These are phyloP conservation scores for Arthroderma uncinatum DNA, from an alignment of 2,329 filamentous ascomycete genomes.

Conservation along the genomic window DNA sequence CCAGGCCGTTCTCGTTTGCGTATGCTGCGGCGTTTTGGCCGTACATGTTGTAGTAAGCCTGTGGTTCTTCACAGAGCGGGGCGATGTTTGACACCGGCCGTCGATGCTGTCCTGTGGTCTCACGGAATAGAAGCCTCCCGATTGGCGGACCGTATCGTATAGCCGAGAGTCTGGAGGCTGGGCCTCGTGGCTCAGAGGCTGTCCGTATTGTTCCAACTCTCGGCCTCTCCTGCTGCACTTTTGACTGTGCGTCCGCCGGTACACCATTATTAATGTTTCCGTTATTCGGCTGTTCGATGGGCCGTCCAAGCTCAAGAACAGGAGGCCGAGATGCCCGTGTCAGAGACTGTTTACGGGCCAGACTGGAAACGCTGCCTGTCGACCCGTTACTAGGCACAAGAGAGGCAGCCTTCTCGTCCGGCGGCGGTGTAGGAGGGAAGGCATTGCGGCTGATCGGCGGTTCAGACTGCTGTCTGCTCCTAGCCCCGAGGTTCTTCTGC, in stretches of 20 bases:
- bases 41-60: slow-evolving; percentile 13
- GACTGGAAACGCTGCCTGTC: slow-evolving; percentile 24
- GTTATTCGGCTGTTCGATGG: slow-evolving; percentile 19
- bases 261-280: slow-evolving; percentile 39
- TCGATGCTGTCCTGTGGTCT: slow-evolving; percentile 23
- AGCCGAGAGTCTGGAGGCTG: slow-evolving; percentile 26
- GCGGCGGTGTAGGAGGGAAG: slow-evolving; percentile 96
- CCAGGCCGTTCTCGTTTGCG: slow-evolving; percentile 20
- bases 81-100: slow-evolving; percentile 25
- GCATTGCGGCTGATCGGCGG: slow-evolving; percentile 67
- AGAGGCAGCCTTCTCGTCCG: slow-evolving; percentile 57
- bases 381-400: slow-evolving; percentile 17
- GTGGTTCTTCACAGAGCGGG: slow-evolving; percentile 17
- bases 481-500: slow-evolving; percentile 68
- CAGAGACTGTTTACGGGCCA: slow-evolving; percentile 39
- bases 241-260: not conserved
- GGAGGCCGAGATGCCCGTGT: slow-evolving; percentile 38
- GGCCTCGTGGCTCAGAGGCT: slow-evolving; percentile 42
- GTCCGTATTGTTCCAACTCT: slow-evolving; percentile 40
- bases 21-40: slow-evolving; percentile 24
- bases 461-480: slow-evolving; percentile 69
- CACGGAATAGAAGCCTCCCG: slow-evolving; percentile 19
- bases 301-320: slow-evolving; percentile 32
- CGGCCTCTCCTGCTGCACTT: slow-evolving; percentile 26
- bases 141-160: slow-evolving; percentile 16